Evolutionary conservation across 2,329 filamentous ascomycete species (phyloP), one percentile per base, ranked within the genome.

Genomic region (Colletotrichum sp.): DNA sequence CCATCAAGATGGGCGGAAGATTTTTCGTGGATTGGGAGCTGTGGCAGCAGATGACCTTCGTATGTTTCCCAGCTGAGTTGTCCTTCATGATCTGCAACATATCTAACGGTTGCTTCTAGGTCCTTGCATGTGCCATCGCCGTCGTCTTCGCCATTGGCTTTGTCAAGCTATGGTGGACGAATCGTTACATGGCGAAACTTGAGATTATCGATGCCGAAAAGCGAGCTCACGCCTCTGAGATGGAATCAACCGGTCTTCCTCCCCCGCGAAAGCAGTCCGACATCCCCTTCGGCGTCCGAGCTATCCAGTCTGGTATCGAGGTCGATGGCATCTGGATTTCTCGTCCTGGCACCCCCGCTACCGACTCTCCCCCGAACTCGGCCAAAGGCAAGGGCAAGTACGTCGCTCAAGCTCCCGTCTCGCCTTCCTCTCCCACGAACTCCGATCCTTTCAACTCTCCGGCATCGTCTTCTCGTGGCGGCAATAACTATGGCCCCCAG

Each of bases 41-140:
- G 80, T 98, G 96, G 96, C 92, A 97, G 88, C 92, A 98, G 87
- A 93, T 98, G 92, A 94, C 93, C 69, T 95, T 98, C 86, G 96
- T 98, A 87, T 88, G 94, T 89, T 34, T 8, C 13, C 18, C 34
- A 36, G 12, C 34, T 4, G 18, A 43, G 18, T 48, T 48, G 18
- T 28, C 34, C 12, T 4, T 34, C 13, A 14, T n/a, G 24, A 14
- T 34, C 34, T 34, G 6, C 14, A 13, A 52, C 32, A 12, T 10
- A 18, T 26, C 58, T 43, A 14, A 48, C 43, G 56, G 21, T 14
- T 16, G 24, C 28, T 10, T 71, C 28, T 78, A 97, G 95, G 90
- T 95, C 34, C 89, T 98, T 64, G 94, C 89, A 48, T 90, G 91
- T 78, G 91, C 90, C 74, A 96, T 98, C 78, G 89, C 91, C 64